Evolutionary conservation across 441 rosid genomes (phyloP).

Genomic region (Gossypium armourianum): DNA sequence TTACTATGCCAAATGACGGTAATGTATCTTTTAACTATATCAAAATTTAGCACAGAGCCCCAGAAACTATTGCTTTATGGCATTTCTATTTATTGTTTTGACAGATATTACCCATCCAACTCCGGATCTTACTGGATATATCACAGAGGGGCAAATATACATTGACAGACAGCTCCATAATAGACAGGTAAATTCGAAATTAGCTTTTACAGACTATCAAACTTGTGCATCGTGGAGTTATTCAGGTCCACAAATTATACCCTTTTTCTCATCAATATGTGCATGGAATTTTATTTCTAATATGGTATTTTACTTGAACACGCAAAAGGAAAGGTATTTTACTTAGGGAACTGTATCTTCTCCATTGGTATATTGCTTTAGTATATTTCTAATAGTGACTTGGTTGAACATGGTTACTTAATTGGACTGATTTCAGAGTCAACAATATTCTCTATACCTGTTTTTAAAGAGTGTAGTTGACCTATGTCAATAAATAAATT

Average conservation of each 20-base stretch:
- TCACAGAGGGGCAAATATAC: constrained; percentile 96
- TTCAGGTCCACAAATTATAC: not conserved
- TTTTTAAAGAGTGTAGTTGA: not conserved
- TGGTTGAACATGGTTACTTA: not conserved
- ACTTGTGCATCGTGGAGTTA: not conserved
- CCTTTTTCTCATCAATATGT: not conserved
- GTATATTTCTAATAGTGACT: constrained; percentile 5
- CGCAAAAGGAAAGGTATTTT: not conserved
- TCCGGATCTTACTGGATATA: constrained; percentile 97
- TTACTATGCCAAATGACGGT: constrained; percentile 99
- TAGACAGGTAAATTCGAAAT: constrained; percentile 6
- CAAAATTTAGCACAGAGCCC: not conserved
- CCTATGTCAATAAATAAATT: not conserved
- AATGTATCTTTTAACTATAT: constrained; percentile 13
- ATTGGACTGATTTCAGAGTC: not conserved
- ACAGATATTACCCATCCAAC: constrained; percentile 96
- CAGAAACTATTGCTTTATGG: not conserved
- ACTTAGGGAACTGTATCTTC: not conserved
- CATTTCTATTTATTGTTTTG: constrained; percentile 8
- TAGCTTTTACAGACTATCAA: not conserved
- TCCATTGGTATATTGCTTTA: not conserved
- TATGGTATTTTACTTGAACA: not conserved
- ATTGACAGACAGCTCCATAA: constrained; percentile 88
- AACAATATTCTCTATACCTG: constrained; percentile 18
- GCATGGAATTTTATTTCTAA: not conserved